Conservation (phyloP, 2,329 filamentous ascomycete species). For the Zymoseptoria crescenta region DNA sequence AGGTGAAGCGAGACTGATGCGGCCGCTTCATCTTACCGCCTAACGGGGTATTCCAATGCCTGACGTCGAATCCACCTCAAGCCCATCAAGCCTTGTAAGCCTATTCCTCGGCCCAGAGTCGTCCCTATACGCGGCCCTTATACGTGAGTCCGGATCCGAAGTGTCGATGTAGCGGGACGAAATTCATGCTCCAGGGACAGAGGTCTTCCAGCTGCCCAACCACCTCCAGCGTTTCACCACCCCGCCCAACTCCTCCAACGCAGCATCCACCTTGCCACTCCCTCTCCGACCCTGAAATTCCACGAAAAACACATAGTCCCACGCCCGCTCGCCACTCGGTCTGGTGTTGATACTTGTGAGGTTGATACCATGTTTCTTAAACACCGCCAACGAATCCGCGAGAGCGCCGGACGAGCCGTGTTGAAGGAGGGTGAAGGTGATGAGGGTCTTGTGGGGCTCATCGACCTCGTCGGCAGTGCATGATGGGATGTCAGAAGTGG, state of each 20-base stretch:
- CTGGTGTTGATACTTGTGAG: slow-evolving; percentile 85
- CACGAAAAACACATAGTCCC: slow-evolving; percentile 92
- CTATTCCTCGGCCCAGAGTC: no score
- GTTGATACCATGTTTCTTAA: slow-evolving; percentile 65
- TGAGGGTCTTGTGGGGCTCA: slow-evolving; percentile 56
- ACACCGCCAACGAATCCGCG: slow-evolving; percentile 71
- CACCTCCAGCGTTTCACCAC: slow-evolving; percentile 59
- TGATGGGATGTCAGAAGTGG: not conserved
- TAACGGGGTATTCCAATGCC: no score
- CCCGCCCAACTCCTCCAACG: slow-evolving; percentile 50
- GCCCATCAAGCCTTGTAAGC: no score
- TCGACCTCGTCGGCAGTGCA: slow-evolving; percentile 1
- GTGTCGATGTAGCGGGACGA: no score
- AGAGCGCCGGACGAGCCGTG: slow-evolving; percentile 73
- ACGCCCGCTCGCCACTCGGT: slow-evolving; percentile 65
- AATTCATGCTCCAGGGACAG: no score
- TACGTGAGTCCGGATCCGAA: no score
- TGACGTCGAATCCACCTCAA: no score
- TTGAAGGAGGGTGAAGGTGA: slow-evolving; percentile 69
- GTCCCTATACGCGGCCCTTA: no score
- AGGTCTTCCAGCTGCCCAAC: slow-evolving; percentile 27
- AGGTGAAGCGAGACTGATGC: no score
- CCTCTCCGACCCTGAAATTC: slow-evolving; percentile 66
- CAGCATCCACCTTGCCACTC: slow-evolving; percentile 51
- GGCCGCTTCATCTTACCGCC: no score